Evolutionary conservation across 352 stramenopile species (phyloP).

Genomic region (Phytophthora sp.): DNA sequence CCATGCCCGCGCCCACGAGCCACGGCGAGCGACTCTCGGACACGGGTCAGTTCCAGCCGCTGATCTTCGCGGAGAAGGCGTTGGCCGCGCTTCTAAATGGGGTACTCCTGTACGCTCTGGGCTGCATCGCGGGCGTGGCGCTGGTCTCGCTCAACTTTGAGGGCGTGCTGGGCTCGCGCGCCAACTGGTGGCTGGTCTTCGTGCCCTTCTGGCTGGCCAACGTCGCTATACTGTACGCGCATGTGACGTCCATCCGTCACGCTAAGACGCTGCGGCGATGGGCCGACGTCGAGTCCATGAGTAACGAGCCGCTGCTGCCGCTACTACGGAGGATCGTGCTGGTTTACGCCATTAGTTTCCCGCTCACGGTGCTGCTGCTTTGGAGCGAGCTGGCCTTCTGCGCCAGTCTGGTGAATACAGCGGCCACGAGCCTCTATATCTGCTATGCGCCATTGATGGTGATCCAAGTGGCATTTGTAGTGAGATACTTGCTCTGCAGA

Average conservation of each 20-base stretch:
- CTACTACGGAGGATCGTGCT: constrained; percentile 77
- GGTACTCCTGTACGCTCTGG: constrained; percentile 78
- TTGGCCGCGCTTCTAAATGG: constrained; percentile 76
- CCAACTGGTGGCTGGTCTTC: constrained; percentile 88
- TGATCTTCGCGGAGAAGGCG: constrained; percentile 80
- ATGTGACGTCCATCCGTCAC: constrained; percentile 67
- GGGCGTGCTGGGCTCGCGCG: constrained; percentile 52
- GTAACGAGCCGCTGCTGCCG: constrained; percentile 80
- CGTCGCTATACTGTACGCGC: constrained; percentile 57
- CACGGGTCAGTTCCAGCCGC: constrained; percentile 69
- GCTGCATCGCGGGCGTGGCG: constrained; percentile 71
- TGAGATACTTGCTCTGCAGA: constrained; percentile 81
- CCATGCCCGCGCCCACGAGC: constrained; percentile 49
- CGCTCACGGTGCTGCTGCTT: constrained; percentile 71
- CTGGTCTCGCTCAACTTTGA: constrained; percentile 85
- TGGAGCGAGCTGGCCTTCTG: constrained; percentile 88
- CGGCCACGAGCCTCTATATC: constrained; percentile 73
- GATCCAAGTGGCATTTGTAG: constrained; percentile 82
- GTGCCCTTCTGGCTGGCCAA: constrained; percentile 85
- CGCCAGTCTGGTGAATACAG: constrained; percentile 59
- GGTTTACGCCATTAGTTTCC: constrained; percentile 77
- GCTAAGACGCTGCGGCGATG: constrained; percentile 72
- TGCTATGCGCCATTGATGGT: constrained; percentile 82
- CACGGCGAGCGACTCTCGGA: constrained; percentile 35
- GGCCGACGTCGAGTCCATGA: constrained; percentile 83